Percentiles rank a stretch among this genome's conserved stretches.
These are phyloP conservation scores for Pisolithus albus DNA, from an alignment of 768 basidiomycete species.

Conservation along the genomic window DNA sequence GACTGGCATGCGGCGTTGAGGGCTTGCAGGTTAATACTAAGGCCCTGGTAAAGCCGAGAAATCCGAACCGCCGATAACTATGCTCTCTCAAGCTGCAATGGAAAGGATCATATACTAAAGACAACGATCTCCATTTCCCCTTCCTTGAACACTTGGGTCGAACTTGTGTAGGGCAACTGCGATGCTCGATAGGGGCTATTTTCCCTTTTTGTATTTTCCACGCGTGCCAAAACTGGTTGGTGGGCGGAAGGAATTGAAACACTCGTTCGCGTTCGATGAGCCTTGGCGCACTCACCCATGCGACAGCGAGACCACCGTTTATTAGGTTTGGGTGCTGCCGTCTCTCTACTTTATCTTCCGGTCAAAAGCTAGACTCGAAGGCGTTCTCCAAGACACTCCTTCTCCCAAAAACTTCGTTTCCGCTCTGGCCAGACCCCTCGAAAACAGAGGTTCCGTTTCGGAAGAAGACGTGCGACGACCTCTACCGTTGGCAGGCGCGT, in stretches of 20 bases:
- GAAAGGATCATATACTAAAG: no score
- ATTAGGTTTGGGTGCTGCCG: constrained; percentile 8
- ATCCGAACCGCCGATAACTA: no score
- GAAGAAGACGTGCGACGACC: constrained; percentile 56
- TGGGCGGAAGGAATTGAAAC: no score
- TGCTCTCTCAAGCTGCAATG: no score
- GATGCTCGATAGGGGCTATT: not conserved
- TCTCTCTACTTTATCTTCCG: constrained; percentile 9
- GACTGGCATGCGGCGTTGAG: no score
- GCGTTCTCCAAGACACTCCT: constrained; percentile 58
- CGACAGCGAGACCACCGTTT: constrained; percentile 6
- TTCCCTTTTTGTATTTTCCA: not conserved
- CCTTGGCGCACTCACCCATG: constrained; percentile 10
- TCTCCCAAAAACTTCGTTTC: constrained; percentile 78
- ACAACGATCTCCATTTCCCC: no score
- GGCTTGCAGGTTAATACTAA: no score
- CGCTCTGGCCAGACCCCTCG: constrained; percentile 61
- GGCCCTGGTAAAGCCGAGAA: no score
- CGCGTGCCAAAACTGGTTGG: not conserved
- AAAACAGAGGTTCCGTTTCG: constrained; percentile 54
- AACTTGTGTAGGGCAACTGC: no score
- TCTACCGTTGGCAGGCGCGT: constrained; percentile 74
- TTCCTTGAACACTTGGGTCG: no score
- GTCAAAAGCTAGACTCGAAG: constrained; percentile 21
- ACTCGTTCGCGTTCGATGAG: not conserved